Base-by-base conservation (phyloP, 2,329 filamentous ascomycete species). In the Rutstroemia sp. region DNA sequence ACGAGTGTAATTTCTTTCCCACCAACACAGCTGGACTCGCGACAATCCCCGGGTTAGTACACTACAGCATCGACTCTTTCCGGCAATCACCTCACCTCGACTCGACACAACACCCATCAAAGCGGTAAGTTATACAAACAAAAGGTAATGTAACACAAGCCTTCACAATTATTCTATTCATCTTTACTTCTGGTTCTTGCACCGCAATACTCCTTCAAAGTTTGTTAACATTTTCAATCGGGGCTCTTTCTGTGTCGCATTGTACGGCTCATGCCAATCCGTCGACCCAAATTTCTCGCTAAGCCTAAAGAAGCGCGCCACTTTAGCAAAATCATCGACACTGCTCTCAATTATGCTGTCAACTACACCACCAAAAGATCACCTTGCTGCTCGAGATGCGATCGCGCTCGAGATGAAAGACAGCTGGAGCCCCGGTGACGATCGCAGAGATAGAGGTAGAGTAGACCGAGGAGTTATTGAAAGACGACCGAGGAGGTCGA, bases 401-500 rank as follows among this genome's bases (percentile, higher is more conserved):
- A 54, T 54, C 49, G 50, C 49, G 49, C 55, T 70, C 69, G 71
- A 69, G 66, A 73, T 73, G 71, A 72, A 70, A 71, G 69, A 71
- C 68, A 72, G 69, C 64, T 71, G 70, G 70, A 71, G 69, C 70
- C 65, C 69, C 69, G 70, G 67, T 64, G 67, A 72, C 62, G 71
- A 72, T 59, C 71, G 71, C 65, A 71, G 71, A 73, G 71, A 73
- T 60, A 69, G 71, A 70, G 70, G 71, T 62, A 69, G 71, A 52
- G 67, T 70, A 60, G 70, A 71, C 69, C 68, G 71, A 68, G 69
- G 71, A 67, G 66, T 57, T 46, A 48, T 68, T 55, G 63, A 63
- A 50, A 30, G 53, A 62, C 65, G 64, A 49, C 58, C 63, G 50
- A 67, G 65, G 65, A 66, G 68, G 67, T 71, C 70, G 58, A 68